These are phyloP conservation scores for Pichia sporocuriosa DNA, from an alignment of 805 yeast genomes.

Conservation along the genomic window DNA sequence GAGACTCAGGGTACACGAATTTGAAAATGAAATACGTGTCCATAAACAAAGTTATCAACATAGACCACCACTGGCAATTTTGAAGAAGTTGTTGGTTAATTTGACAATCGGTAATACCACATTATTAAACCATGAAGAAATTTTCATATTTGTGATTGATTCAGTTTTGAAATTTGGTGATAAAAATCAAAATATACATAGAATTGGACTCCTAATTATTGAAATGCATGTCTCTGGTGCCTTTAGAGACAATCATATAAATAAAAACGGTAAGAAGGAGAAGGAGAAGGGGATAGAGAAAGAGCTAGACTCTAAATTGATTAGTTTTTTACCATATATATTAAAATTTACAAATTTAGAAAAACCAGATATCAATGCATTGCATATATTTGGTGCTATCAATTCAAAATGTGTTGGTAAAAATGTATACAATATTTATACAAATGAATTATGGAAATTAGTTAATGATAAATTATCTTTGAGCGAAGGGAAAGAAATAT, in stretches of 20 bases:
- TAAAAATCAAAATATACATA: conserved; percentile 58
- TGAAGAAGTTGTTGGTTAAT: conserved; percentile 76
- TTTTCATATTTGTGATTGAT: conserved; percentile 57
- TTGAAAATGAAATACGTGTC: conserved; percentile 28
- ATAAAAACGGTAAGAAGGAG: background rate
- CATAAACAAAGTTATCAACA: too few relatives aligned
- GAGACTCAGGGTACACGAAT: conserved; percentile 17
- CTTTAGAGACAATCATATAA: background rate
- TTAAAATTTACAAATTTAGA: background rate
- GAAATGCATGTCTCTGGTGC: conserved; percentile 35
- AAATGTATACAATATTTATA: background rate
- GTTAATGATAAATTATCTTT: background rate
- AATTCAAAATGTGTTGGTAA: background rate
- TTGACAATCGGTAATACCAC: conserved; percentile 78
- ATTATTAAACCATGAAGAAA: conserved; percentile 36
- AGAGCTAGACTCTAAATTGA: background rate
- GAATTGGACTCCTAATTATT: conserved; percentile 64
- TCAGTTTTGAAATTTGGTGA: conserved; percentile 35
- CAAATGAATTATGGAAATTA: conserved; percentile 1
- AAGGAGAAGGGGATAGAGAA: background rate
- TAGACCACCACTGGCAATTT: conserved; percentile 33
- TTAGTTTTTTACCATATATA: background rate
- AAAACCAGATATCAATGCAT: background rate
- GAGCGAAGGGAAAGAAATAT: conserved; percentile 19
- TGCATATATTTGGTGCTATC: conserved; percentile 3